Conservation (phyloP, 164 flowering plant genomes). For the Litsea cubeba region DNA sequence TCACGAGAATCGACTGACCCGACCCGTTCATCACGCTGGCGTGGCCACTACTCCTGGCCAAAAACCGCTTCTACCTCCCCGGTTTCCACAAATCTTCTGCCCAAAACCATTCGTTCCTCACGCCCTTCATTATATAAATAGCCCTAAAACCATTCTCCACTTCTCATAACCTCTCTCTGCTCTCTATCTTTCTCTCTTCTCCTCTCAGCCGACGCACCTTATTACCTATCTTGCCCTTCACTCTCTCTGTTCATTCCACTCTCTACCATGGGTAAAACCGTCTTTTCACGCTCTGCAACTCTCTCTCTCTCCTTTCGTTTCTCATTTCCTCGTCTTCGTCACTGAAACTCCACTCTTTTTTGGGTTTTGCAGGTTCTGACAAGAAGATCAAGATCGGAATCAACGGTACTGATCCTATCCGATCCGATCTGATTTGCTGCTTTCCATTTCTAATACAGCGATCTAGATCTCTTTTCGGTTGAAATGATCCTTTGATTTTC, state of each 20-base stretch:
- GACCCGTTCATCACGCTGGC: background rate
- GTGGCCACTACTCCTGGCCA: background rate
- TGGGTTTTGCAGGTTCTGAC: conserved; percentile 5
- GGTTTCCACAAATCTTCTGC: background rate
- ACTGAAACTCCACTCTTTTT: background rate
- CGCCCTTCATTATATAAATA: background rate
- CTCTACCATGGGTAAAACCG: background rate
- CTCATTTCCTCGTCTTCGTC: background rate
- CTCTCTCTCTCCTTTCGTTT: background rate
- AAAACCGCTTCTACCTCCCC: background rate
- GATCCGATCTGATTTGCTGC: background rate
- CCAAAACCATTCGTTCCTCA: background rate
- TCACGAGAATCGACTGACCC: background rate
- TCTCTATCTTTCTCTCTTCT: background rate
- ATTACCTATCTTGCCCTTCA: background rate
- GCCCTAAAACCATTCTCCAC: background rate
- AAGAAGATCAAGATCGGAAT: conserved; percentile 57
- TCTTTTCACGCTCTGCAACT: background rate
- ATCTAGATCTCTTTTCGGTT: background rate
- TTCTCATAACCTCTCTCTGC: background rate
- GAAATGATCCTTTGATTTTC: no score
- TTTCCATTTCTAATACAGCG: background rate
- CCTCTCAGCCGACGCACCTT: background rate
- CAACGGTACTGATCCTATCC: conserved; percentile 42
- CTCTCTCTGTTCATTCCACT: background rate